Base-by-base conservation (phyloP, 306 rosid genomes). In the Vigna hirtella region DNA sequence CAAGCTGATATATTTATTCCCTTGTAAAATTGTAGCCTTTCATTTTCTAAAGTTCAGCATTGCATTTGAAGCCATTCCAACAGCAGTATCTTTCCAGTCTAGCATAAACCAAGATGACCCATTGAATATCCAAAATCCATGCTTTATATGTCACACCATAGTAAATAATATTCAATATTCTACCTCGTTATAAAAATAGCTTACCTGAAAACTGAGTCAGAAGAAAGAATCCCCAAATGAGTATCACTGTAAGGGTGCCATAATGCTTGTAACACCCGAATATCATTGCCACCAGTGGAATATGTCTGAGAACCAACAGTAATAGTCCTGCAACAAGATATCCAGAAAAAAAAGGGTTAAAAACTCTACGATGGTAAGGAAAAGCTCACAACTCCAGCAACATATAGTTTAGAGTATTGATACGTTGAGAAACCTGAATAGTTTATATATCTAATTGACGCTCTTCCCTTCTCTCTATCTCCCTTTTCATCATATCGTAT, bases 141-240 rank as follows among this genome's bases (percentile, higher is more conserved):
- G 26, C 36, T 55, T 65, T 49, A 63, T 9, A 62, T 3, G 14
- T 50, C 65, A 76, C 43, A 22, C 82, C 38, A 20, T 16, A 55
- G 58, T 72, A 76, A 28, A 58, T 15, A 51, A 51, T 16, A 79
- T 52, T 51, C 18, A 59, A 18, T 22, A 51, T 17, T 26, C 52
- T 12, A 34, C 51, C 17, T 30, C 18, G 43, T 58, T 3, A 67
- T 26, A 85, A 43, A 22, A 12, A 79, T 65, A 45, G 30, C 59
- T 79, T 83, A 95, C 99, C 99, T 83, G 89, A 95, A 91, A 85
- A 95, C 97, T 9, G 98, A 88, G 83, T 95, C 98, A 72, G 98
- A 89, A 65, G 99, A 93, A 64, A 95, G 97, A 78, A 95, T 82
- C 79, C 99, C 99, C 86, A 93, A 74, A 85, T 96, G 97, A 70